Evolutionary conservation across 164 flowering plant species (phyloP).

Genomic region (Vitis labrusca): DNA sequence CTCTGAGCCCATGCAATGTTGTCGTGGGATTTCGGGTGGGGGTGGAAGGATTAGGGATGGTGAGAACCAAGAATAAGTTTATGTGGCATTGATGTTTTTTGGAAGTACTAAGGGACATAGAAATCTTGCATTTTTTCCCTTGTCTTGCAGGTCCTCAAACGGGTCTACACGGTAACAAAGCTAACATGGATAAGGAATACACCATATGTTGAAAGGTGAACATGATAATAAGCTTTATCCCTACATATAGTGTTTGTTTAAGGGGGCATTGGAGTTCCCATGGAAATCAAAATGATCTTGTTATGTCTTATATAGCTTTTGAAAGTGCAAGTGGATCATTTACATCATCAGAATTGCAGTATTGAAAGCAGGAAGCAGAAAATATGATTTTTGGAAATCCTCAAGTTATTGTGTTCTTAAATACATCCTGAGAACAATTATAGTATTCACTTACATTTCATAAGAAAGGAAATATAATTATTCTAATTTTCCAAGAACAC

Average conservation of each 20-base stretch:
- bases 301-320: too few species aligned
- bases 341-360: too few species aligned
- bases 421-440: too few species aligned
- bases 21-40: neutral
- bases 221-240: neutral
- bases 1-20: neutral
- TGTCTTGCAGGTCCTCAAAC: constrained; percentile 65
- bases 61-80: neutral
- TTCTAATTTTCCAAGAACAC: neutral
- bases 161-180: constrained; percentile 43
- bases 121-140: neutral
- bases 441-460: neutral
- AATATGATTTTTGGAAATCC: too few species aligned
- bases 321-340: too few species aligned
- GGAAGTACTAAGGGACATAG: neutral
- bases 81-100: neutral
- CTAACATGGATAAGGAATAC: constrained; percentile 89
- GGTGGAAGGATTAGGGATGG: neutral
- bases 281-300: too few species aligned
- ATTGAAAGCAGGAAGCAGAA: too few species aligned
- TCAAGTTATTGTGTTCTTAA: too few species aligned
- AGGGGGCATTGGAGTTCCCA: too few species aligned
- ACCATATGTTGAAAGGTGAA: constrained; percentile 63
- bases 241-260: too few species aligned
- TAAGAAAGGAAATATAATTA: neutral